phyloP scores from a whole-genome alignment of 2,329 filamentous ascomycete genomes.

The Anisogramma anomala region DNA sequence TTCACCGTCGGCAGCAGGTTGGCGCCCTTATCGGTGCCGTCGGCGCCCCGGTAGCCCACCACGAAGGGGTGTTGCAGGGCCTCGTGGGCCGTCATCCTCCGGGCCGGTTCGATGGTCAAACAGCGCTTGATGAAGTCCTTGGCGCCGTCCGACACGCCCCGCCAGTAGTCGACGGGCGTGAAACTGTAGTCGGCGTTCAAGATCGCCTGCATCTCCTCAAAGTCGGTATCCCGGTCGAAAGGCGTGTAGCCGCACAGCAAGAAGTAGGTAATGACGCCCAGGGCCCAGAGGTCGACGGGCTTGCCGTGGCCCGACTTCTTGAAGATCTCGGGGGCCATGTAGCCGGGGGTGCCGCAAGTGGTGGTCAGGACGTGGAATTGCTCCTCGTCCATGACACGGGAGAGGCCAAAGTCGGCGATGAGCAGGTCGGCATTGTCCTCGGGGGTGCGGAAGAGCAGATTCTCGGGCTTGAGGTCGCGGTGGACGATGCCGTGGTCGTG shows the following conservation, averaged over 20 bases:
- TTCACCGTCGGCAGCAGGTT: slow-evolving; percentile 58
- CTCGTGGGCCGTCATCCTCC: slow-evolving; percentile 84
- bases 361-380: slow-evolving; percentile 96
- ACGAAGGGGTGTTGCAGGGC: slow-evolving; percentile 57
- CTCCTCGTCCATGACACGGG: slow-evolving; percentile 97
- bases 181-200: slow-evolving; percentile 94
- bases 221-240: slow-evolving; percentile 92
- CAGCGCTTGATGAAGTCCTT: slow-evolving; percentile 89
- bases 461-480: slow-evolving; percentile 94
- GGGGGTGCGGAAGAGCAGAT: slow-evolving; percentile 88
- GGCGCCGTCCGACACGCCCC: slow-evolving; percentile 72
- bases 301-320: slow-evolving; percentile 98
- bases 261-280: slow-evolving; percentile 98
- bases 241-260: slow-evolving; percentile 95
- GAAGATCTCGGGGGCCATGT: slow-evolving; percentile 99
- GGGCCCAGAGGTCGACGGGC: slow-evolving; percentile 95
- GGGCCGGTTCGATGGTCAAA: slow-evolving; percentile 76
- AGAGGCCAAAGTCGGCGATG: slow-evolving; percentile 93
- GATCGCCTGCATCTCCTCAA: slow-evolving; percentile 99
- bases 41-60: slow-evolving; percentile 35
- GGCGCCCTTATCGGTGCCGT: slow-evolving; percentile 36
- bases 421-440: slow-evolving; percentile 95
- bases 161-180: slow-evolving; percentile 91
- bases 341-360: slow-evolving; percentile 93
- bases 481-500: slow-evolving; percentile 99